A percentile compares a stretch with the other conserved stretches of the same genome.
These are phyloP conservation scores for Cadophora sp. DNA, from an alignment of 2,329 filamentous ascomycete species.

Conservation along the genomic window DNA sequence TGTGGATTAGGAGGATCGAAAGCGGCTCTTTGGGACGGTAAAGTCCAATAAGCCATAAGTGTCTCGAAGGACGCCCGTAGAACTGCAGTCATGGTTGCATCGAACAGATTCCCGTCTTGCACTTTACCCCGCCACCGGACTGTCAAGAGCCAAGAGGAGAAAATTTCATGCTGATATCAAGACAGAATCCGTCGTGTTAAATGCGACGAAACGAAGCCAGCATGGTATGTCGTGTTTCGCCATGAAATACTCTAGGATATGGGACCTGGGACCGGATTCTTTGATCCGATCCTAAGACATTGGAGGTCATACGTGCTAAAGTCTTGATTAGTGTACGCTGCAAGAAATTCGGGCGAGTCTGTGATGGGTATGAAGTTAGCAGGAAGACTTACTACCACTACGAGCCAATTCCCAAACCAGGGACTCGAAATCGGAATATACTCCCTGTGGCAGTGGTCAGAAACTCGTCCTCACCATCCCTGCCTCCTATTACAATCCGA, in stretches of 20 bases:
- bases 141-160: background rate
- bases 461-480: background rate
- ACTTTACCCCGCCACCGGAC: too few species aligned
- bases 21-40: too few species aligned
- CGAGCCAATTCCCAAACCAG: background rate
- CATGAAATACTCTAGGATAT: too few species aligned
- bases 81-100: too few species aligned
- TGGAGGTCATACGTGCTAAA: too few species aligned
- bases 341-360: constrained; percentile 62
- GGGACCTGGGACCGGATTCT: too few species aligned
- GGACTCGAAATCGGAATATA: background rate
- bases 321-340: constrained; percentile 54
- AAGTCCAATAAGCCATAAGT: background rate
- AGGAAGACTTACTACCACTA: background rate
- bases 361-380: constrained; percentile 61
- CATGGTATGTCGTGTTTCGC: constrained; percentile 53
- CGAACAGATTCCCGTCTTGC: too few species aligned
- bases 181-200: constrained; percentile 61
- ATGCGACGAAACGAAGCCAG: constrained; percentile 68
- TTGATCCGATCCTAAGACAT: too few species aligned
- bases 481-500: constrained; percentile 1
- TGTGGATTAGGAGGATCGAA: background rate
- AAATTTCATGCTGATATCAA: background rate
- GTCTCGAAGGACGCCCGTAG: background rate
- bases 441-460: background rate